Evolutionary conservation across 495 filamentous ascomycete genomes (phyloP).

Genomic region (Saxophila tyrrhenica): DNA sequence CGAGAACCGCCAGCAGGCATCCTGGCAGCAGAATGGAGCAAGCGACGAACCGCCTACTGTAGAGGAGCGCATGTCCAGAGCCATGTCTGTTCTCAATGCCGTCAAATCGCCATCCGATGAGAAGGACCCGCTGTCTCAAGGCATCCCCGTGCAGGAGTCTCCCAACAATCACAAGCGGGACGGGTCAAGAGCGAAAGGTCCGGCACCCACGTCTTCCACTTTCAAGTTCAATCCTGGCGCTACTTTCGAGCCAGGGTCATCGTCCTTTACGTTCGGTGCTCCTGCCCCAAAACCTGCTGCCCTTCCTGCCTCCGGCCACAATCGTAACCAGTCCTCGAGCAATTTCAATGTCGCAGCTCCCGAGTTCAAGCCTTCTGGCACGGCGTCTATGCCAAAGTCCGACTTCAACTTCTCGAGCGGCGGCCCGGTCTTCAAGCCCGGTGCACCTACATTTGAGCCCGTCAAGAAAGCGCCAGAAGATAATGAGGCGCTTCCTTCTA

Average conservation of each 20-base stretch:
- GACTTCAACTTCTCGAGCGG: conserved; percentile 65
- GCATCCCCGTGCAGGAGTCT: background rate
- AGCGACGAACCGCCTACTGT: background rate
- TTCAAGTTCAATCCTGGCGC: conserved; percentile 69
- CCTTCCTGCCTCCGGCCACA: conserved; percentile 15
- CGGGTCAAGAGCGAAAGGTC: conserved; percentile 67
- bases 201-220: conserved; percentile 75
- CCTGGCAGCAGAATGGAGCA: background rate
- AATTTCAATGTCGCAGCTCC: conserved; percentile 58
- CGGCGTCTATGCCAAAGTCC: conserved; percentile 3
- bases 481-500: conserved; percentile 12
- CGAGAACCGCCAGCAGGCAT: conserved; percentile 55
- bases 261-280: conserved; percentile 34
- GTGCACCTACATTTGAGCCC: conserved; percentile 72
- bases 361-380: conserved; percentile 49
- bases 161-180: conserved; percentile 37
- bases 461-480: conserved; percentile 19
- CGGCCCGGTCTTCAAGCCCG: conserved; percentile 63
- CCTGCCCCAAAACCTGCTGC: conserved; percentile 28
- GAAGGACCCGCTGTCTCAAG: background rate
- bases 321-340: conserved; percentile 12
- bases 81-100: background rate
- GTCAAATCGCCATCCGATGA: background rate
- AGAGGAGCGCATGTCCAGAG: background rate
- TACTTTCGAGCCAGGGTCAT: conserved; percentile 48